A percentile compares a stretch with the other conserved stretches of the same genome.
Evolutionary conservation across 148 eudicot species (phyloP).

Genomic region (Persicaria tinctoria): DNA sequence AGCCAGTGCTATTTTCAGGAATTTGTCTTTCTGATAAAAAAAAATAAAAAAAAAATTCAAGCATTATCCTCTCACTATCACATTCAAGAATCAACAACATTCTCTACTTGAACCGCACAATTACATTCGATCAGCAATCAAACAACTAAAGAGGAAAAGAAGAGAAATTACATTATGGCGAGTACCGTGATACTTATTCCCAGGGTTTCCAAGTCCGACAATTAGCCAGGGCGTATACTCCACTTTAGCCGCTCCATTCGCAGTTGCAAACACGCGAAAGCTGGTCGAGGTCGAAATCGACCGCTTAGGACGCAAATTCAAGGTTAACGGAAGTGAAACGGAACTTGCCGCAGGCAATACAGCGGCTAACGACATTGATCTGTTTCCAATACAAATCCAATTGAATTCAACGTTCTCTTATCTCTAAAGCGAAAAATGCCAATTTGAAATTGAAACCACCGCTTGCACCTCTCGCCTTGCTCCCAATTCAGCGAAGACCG

Average conservation of each 20-base stretch:
- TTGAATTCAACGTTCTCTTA: background rate
- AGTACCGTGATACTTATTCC: conserved; percentile 83
- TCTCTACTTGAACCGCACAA: background rate
- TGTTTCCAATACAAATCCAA: background rate
- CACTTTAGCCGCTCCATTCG: conserved; percentile 38
- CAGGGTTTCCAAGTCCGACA: conserved; percentile 94
- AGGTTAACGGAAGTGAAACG: conserved; percentile 5
- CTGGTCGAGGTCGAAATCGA: background rate
- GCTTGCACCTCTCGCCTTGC: too few relatives aligned
- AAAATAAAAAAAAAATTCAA: background rate
- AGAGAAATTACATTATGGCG: conserved; percentile 62
- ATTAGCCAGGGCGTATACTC: conserved; percentile 97
- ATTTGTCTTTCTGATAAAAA: background rate
- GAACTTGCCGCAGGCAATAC: conserved; percentile 1
- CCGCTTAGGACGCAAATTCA: background rate
- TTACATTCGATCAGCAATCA: background rate
- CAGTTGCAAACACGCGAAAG: conserved; percentile 13
- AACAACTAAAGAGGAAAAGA: background rate
- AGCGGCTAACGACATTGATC: background rate
- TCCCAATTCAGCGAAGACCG: too few relatives aligned
- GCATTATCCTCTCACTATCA: background rate
- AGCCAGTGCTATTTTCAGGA: background rate
- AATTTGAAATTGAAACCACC: too few relatives aligned
- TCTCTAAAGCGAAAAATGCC: too few relatives aligned
- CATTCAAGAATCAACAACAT: conserved; percentile 3